Evolutionary conservation across 192 early-diverging fungal genomes (phyloP).

Genomic region (Umbelopsis sp.): DNA sequence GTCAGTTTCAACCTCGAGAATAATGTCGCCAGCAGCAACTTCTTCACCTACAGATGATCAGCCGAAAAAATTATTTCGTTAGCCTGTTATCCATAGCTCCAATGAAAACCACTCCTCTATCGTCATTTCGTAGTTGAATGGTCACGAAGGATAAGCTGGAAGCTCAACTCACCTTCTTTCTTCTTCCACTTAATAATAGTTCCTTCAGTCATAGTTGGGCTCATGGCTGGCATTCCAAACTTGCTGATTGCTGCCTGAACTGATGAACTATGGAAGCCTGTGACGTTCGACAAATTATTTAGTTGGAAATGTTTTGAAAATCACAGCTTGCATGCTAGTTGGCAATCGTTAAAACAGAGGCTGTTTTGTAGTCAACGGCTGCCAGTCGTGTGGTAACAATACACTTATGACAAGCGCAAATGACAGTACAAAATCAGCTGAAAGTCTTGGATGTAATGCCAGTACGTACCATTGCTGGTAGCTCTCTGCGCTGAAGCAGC

Average conservation of each 20-base stretch:
- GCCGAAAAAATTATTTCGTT: background rate
- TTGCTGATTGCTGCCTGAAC: constrained; percentile 47
- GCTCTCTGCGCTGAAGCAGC: constrained; percentile 15
- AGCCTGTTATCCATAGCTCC: background rate
- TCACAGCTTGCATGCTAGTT: background rate
- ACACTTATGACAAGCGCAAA: too few species aligned
- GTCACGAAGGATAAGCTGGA: background rate
- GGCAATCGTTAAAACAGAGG: background rate
- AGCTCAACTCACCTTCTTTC: constrained; percentile 56
- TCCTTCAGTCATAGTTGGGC: constrained; percentile 97
- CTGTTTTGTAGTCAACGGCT: too few species aligned
- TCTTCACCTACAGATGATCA: constrained; percentile 67
- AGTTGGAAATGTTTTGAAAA: background rate
- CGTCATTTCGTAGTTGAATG: background rate
- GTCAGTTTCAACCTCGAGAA: constrained; percentile 96
- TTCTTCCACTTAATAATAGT: constrained; percentile 94
- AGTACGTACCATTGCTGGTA: constrained; percentile 13
- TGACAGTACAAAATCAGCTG: background rate
- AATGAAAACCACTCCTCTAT: background rate
- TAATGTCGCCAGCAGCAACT: constrained; percentile 88
- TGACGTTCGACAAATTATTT: background rate
- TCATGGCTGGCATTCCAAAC: constrained; percentile 92
- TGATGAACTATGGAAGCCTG: constrained; percentile 57
- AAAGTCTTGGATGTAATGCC: background rate
- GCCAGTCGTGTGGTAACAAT: too few species aligned